Evolutionary conservation across 2,329 filamentous ascomycete genomes (phyloP).

Genomic region (Catunica adiposa): DNA sequence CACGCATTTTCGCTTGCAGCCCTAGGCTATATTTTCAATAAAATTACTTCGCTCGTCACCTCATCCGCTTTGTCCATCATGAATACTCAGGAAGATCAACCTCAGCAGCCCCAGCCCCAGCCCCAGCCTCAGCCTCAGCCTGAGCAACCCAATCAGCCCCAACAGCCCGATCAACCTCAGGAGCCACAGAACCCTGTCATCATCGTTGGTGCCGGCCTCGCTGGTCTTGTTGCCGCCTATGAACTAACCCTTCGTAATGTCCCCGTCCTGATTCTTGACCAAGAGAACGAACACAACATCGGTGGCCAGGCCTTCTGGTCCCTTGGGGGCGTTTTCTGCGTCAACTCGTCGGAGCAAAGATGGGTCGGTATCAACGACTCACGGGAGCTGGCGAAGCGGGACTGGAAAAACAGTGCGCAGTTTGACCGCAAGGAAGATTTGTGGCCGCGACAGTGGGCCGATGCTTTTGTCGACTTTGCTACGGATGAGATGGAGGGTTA

Average conservation of each 20-base stretch:
- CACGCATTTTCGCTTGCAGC: too few relatives aligned
- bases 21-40: too few relatives aligned
- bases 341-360: slow-evolving; percentile 40
- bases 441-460: slow-evolving; percentile 46
- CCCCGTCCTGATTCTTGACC: slow-evolving; percentile 37
- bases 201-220: slow-evolving; percentile 39
- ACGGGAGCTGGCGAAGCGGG: slow-evolving; percentile 38
- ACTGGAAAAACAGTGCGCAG: slow-evolving; percentile 40
- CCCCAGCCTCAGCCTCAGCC: not conserved
- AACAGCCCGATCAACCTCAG: not conserved
- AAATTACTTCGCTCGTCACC: too few relatives aligned
- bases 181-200: slow-evolving; percentile 27
- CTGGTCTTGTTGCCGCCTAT: slow-evolving; percentile 42
- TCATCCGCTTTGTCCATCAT: too few relatives aligned
- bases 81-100: too few relatives aligned
- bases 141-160: not conserved
- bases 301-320: slow-evolving; percentile 51
- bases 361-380: slow-evolving; percentile 41
- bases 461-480: slow-evolving; percentile 47
- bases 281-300: slow-evolving; percentile 38
- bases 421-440: slow-evolving; percentile 40
- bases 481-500: slow-evolving; percentile 41
- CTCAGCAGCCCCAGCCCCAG: too few relatives aligned
- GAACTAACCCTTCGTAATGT: slow-evolving; percentile 36
- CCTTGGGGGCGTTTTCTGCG: slow-evolving; percentile 43